Evolutionary conservation across 306 rosid genomes (phyloP).

Genomic region (Cicer yamashitae): DNA sequence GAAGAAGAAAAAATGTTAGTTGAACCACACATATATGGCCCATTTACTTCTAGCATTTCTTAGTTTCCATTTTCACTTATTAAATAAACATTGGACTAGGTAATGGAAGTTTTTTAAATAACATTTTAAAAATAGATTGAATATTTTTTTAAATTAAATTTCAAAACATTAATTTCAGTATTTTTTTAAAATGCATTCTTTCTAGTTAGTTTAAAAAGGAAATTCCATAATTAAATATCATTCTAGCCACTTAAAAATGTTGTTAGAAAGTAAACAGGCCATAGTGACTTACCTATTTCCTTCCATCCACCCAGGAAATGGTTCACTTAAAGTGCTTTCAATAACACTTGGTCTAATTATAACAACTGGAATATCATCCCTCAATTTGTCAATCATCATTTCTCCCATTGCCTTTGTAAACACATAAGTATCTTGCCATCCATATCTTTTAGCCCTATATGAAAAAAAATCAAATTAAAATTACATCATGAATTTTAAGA

Average conservation of each 20-base stretch:
- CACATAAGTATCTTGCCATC: conserved; percentile 98
- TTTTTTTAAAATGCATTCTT: too few species aligned
- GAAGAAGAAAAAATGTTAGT: conserved; percentile 23
- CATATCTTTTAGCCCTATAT: conserved; percentile 73
- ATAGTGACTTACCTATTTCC: conserved; percentile 70
- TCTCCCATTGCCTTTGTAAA: conserved; percentile 99
- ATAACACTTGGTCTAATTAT: conserved; percentile 93
- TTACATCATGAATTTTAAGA: conserved; percentile 30
- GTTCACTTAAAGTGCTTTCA: conserved; percentile 88
- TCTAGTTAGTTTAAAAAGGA: too few species aligned
- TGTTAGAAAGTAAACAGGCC: too few species aligned
- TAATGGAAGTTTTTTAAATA: too few species aligned
- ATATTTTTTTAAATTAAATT: too few species aligned
- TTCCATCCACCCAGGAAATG: conserved; percentile 99
- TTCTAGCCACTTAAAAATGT: too few species aligned
- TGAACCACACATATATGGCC: conserved; percentile 13
- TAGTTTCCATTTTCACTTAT: too few species aligned
- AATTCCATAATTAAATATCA: too few species aligned
- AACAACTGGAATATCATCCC: conserved; percentile 84
- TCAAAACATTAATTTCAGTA: too few species aligned
- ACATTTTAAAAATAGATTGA: too few species aligned
- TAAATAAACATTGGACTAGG: too few species aligned
- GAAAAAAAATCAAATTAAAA: conserved; percentile 23
- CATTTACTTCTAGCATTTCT: too few species aligned
- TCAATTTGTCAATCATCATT: conserved; percentile 82